Evolutionary conservation across 1,284 basidiomycete genomes (phyloP).

Genomic region (Ceratorhiza oryzae-sativae): DNA sequence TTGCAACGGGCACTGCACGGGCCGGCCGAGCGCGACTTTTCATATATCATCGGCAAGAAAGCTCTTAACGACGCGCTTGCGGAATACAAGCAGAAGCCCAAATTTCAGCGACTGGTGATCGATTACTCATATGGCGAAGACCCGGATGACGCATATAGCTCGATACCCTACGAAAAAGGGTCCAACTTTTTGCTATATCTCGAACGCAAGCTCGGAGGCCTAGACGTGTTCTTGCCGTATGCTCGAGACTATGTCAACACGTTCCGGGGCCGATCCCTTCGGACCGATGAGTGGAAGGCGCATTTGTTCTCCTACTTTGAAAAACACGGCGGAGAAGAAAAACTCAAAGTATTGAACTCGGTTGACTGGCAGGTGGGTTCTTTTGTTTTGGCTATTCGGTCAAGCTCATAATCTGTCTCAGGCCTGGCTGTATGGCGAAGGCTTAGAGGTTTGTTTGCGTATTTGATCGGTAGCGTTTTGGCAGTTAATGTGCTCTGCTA

Average conservation of each 20-base stretch:
- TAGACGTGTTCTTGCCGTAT: constrained; percentile 86
- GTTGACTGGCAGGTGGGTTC: constrained; percentile 79
- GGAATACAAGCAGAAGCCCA: constrained; percentile 55
- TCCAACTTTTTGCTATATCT: constrained; percentile 72
- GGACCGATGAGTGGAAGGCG: constrained; percentile 85
- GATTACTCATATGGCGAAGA: constrained; percentile 83
- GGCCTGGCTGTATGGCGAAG: constrained; percentile 89
- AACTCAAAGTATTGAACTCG: constrained; percentile 71
- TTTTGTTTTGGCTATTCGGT: constrained; percentile 1
- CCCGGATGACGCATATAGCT: constrained; percentile 79
- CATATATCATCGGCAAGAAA: constrained; percentile 78
- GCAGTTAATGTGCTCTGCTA: neutral
- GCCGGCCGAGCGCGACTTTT: constrained; percentile 82
- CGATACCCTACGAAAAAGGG: constrained; percentile 77
- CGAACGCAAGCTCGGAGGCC: constrained; percentile 83
- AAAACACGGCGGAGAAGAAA: constrained; percentile 64
- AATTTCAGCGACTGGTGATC: constrained; percentile 87
- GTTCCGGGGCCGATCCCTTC: constrained; percentile 81
- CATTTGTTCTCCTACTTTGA: constrained; percentile 85
- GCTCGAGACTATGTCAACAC: constrained; percentile 80
- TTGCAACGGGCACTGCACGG: constrained; percentile 78
- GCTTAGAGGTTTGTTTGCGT: constrained; percentile 54
- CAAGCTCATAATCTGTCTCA: constrained; percentile 49
- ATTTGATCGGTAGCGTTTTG: neutral
- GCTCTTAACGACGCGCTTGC: constrained; percentile 73